Evolutionary conservation across 2,329 filamentous ascomycete species (phyloP), one percentile per base, ranked within the genome.

Genomic region (Plenodomus lindquistii): DNA sequence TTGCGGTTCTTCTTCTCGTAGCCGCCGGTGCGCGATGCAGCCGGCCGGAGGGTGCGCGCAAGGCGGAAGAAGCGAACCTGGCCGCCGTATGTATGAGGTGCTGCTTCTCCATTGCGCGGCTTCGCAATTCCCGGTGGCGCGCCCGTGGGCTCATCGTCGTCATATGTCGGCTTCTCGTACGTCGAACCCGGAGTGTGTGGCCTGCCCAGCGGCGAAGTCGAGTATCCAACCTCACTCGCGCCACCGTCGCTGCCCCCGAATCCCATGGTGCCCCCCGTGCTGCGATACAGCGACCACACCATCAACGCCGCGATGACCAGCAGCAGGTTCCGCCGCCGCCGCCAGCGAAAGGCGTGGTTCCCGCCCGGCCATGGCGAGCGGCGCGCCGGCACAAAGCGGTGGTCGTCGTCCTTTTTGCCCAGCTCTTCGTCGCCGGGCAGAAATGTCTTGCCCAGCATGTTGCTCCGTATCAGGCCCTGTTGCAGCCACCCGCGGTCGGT

Each of bases 61-160:
- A 97, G 79, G 10, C 82, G 72, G 59, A 81, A 82, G 65, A 90
- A 92, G 60, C 78, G 83, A 58, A 95, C 79, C 1, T 82, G 82
- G 1, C 89, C 91, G 54, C 86, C 83, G 69, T 87, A 93, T 42
- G 54, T 54, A 16, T 62, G 65, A 9, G 60, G 54, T 4, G 45
- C 29, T 2, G 53, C 11, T 3, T 57, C 48, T 9, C 63, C 62
- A 10, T 44, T 51, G 41, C 46, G 52, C 11, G 62, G 55, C 2
- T 44, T 48, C 5, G 43, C 49, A n/a, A 54, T 44, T 39, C 66
- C 68, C 17, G 57, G 56, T 13, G 69, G 69, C 10, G 67, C 44
- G 1, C 69, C 69, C 1, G 40, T 58, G 8, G 69, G 34, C 15
- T 65, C 60, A 39, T 58, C 47, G 22, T 55, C 29, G 20, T 31